Evolutionary conservation across 2,329 filamentous ascomycete genomes (phyloP), one percentile per base, ranked within the genome.

Genomic region (Mycogone perniciosa): DNA sequence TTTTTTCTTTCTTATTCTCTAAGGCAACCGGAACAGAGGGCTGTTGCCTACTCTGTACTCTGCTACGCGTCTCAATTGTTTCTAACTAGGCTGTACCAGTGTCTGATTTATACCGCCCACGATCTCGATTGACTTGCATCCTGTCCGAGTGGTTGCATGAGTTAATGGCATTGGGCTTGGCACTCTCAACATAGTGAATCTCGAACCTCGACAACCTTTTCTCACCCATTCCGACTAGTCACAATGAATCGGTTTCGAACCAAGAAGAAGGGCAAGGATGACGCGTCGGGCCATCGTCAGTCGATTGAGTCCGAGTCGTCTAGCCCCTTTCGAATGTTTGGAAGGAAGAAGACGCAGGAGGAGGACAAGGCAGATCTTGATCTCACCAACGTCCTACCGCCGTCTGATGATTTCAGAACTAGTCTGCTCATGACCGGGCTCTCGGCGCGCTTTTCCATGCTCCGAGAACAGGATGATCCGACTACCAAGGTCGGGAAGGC

Each of bases 381-480:
- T 61, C 73, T 97, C 9, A 67, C 82, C 3, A 74, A 75, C 9
- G 91, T 83, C 1, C 74, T 99, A 2, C 93, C 93, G 1, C 77
- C 90, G 0, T 84, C 75, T 43, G 89, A 97, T 68, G 86, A 97
- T 63, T 97, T 99, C 68, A 83, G 93, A 51, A 99, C 93, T 4
- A 97, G 93, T 74, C 73, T 99, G 52, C 76, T 99, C 55, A 95
- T 99, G 92, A 91, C 89, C 0, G 92, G 91, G 39, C 77, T 99
- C 4, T 97, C 92, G 0, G 89, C 91, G 9, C 84, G 93, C 6
- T 99, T 99, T 67, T 97, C 92, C 59, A 97, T 97, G 92, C 74
- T 97, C 31, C 79, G 89, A 61, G 92, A 96, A 68, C 92, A 96
- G 66, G 91, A 96, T 65, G 90, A 96, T 62, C 92, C 92, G 1